These are phyloP conservation scores for Bryum argenteum DNA, from an alignment of 225 moss, liverwort and hornwort species.

Conservation along the genomic window DNA sequence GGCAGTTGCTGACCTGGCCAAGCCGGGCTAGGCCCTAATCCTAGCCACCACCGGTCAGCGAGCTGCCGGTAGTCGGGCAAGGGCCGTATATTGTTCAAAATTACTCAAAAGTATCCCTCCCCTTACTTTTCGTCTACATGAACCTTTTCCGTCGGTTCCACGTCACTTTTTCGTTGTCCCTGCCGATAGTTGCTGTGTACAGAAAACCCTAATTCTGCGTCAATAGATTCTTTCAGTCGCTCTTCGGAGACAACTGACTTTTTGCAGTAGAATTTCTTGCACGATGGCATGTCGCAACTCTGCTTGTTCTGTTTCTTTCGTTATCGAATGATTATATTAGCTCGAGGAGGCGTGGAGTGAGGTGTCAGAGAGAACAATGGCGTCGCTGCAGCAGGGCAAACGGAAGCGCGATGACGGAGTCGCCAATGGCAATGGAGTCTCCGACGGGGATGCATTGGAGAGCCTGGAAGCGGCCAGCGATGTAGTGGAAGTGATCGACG, in stretches of 20 bases:
- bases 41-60: no score
- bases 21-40: no score
- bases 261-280: slow-evolving; percentile 8
- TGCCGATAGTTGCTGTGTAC: neutral
- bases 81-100: no score
- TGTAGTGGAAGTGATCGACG: slow-evolving; percentile 78
- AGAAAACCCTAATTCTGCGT: slow-evolving; percentile 41
- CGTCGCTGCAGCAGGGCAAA: slow-evolving; percentile 61
- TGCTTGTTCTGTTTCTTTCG: neutral
- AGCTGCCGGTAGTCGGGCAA: no score
- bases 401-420: slow-evolving; percentile 69
- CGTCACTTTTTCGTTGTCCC: slow-evolving; percentile 18
- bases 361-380: slow-evolving; percentile 28
- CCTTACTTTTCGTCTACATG: neutral
- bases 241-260: neutral
- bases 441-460: slow-evolving; percentile 16
- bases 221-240: neutral
- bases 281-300: slow-evolving; percentile 15
- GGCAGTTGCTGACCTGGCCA: no score
- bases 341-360: slow-evolving; percentile 4
- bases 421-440: slow-evolving; percentile 49
- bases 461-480: slow-evolving; percentile 64
- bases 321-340: slow-evolving; percentile 20
- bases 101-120: neutral
- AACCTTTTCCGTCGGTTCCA: neutral